phyloP scores from a whole-genome alignment of 345 rosid genomes.

The Populus deltoides region DNA sequence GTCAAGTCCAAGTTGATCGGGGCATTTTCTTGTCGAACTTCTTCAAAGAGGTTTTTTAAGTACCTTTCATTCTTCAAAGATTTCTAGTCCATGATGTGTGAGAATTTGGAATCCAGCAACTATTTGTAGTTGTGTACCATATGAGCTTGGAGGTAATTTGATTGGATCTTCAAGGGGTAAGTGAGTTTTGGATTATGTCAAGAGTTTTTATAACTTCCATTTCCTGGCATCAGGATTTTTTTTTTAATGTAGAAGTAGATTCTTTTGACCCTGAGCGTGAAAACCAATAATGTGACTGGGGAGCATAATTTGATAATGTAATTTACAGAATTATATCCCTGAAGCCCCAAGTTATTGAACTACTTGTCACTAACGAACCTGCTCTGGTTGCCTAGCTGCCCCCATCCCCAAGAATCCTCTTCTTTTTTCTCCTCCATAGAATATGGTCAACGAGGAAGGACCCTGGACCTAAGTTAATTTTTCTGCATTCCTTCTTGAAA shows the following conservation, averaged over 20 bases:
- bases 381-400: neutral
- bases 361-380: neutral
- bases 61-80: neutral
- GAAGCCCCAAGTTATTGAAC: neutral
- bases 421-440: neutral
- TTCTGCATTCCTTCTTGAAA: neutral
- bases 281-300: neutral
- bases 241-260: neutral
- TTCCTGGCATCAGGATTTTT: neutral
- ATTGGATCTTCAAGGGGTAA: neutral
- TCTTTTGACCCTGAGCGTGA: neutral
- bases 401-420: neutral
- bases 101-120: neutral
- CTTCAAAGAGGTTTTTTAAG: conserved; percentile 22
- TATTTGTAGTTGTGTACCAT: neutral
- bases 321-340: neutral
- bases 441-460: neutral
- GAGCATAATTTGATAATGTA: neutral
- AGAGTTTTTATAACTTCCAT: neutral
- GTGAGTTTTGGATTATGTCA: neutral
- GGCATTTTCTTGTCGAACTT: conserved; percentile 26
- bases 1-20: conserved; percentile 17
- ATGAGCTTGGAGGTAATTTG: neutral
- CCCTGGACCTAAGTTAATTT: neutral
- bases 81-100: neutral